phyloP scores from a whole-genome alignment of 2,329 filamentous ascomycete genomes.

The Microcyclospora tardicrescens region DNA sequence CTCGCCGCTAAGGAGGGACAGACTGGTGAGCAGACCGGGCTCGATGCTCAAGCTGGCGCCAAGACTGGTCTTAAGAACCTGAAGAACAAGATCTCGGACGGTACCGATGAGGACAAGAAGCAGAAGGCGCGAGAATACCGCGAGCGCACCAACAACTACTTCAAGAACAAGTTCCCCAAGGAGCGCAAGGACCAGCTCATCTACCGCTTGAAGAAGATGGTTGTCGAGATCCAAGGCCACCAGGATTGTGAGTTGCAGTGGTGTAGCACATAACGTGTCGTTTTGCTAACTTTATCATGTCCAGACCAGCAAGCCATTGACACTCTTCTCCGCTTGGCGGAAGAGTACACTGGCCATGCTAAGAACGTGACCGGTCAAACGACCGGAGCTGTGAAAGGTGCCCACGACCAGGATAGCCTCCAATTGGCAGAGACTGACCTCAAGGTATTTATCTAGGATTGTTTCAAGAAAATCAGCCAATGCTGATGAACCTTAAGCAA shows the following conservation, averaged over 20 bases:
- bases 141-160: constrained; percentile 54
- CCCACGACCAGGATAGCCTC: constrained; percentile 51
- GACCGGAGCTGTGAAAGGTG: constrained; percentile 57
- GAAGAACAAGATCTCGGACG: constrained; percentile 44
- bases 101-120: constrained; percentile 50
- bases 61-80: constrained; percentile 34
- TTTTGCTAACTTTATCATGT: constrained; percentile 14
- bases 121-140: constrained; percentile 31
- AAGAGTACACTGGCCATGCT: constrained; percentile 69
- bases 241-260: constrained; percentile 53
- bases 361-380: constrained; percentile 51
- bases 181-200: constrained; percentile 87
- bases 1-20: constrained; percentile 41
- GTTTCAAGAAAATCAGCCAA: constrained; percentile 24
- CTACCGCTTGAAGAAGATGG: constrained; percentile 93
- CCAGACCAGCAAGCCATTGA: constrained; percentile 74
- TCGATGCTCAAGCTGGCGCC: constrained; percentile 41
- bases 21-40: constrained; percentile 28
- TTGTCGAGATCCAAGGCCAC: constrained; percentile 91
- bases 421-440: constrained; percentile 65
- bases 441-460: constrained; percentile 45
- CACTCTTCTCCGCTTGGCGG: constrained; percentile 70
- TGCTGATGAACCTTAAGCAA: constrained; percentile 48
- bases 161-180: constrained; percentile 75
- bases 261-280: not conserved